Base-by-base conservation (phyloP, 768 basidiomycete genomes). In the Panaeolus papilionaceus region DNA sequence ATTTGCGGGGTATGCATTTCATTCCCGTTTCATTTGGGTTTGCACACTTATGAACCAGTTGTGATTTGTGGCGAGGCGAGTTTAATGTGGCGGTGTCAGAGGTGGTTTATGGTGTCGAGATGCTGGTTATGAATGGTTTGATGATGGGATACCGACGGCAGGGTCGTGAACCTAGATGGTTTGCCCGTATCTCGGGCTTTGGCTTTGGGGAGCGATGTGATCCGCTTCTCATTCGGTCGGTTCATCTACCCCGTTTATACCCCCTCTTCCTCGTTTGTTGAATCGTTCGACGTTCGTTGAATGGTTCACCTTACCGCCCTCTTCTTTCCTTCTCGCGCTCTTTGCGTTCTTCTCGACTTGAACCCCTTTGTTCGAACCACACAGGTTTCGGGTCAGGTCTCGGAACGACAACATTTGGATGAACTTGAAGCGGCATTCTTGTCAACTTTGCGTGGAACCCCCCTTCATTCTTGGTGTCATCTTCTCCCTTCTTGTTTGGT, bases 81-180 rank as follows among this genome's bases (percentile, higher is more conserved):
- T 28, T 58, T 28, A 33, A 51, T 37, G 54, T 58, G 47, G 47
- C 20, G 47, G 47, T 51, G 47, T 51, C 20, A 40, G 12, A 44
- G 42, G 42, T 23, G n/a, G 8, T 49, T 49, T 9, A 7, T 23
- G 20, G 20, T 49, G n/a, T 49, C 20, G 47, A 49, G 54, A 28
- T 58, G 54, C 0, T 51, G 47, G 11, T 58, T 18, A 33, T 58
- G 54, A 58, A 58, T 58, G 54, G 54, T 58, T 9, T 33, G 54
- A 33, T 58, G 54, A 33, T 37, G 26, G 33, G 54, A 58, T 28
- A 28, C 4, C 16, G 49, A 39, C 7, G 39, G 4, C 33, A 2
- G 33, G 45, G 16, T 47, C n/a, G 9, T 18, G 45, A 18, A 23
- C 23, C 23, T 23, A 23, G 23, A 23, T 23, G 23, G 23, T 23